Evolutionary conservation across 768 basidiomycete genomes (phyloP).

Genomic region (Baorangia bicolor): DNA sequence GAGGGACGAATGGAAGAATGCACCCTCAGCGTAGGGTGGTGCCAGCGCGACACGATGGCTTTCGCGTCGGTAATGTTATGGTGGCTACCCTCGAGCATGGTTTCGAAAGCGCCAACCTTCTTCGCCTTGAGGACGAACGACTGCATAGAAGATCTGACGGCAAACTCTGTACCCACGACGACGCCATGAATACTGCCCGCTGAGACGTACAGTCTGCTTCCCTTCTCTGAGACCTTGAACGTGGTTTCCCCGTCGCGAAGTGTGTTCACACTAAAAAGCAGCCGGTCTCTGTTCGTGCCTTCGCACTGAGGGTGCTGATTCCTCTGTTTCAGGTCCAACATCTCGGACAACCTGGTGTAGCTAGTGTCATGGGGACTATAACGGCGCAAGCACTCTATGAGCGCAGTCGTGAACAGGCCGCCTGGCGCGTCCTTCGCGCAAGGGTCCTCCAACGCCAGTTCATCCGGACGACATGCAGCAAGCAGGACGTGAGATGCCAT

Average conservation of each 20-base stretch:
- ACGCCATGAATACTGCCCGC: constrained; percentile 21
- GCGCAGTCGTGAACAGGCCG: constrained; percentile 20
- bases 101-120: constrained; percentile 13
- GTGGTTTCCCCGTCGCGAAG: constrained; percentile 9
- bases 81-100: constrained; percentile 10
- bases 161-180: constrained; percentile 13
- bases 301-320: constrained; percentile 22
- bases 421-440: constrained; percentile 1
- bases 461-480: constrained; percentile 21
- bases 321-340: constrained; percentile 1
- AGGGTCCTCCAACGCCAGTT: constrained; percentile 14
- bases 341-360: constrained; percentile 12
- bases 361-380: constrained; percentile 14
- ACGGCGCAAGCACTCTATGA: constrained; percentile 11
- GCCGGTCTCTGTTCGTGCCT: constrained; percentile 13
- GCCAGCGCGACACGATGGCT: constrained; percentile 13
- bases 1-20: constrained; percentile 1
- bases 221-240: constrained; percentile 13
- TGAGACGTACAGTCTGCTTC: constrained; percentile 7
- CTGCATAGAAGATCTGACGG: neutral
- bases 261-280: constrained; percentile 22
- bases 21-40: constrained; percentile 6
- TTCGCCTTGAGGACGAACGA: constrained; percentile 10
- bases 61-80: neutral
- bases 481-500: constrained; percentile 22